Evolutionary conservation across 768 basidiomycete species (phyloP).

Genomic region (Chlorophyllum brunneum): DNA sequence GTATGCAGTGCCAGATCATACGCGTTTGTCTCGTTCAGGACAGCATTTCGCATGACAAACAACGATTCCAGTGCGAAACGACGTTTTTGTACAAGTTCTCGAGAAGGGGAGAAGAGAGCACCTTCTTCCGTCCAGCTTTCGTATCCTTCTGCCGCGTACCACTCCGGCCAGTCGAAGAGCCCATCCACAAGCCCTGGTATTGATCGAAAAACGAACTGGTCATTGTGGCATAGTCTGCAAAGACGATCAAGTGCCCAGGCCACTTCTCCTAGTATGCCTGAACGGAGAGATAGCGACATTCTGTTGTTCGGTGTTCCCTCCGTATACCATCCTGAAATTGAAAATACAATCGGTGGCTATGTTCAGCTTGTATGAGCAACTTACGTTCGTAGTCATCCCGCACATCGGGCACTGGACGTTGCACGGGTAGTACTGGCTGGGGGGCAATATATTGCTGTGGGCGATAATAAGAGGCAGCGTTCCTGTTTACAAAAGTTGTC

Average conservation of each 20-base stretch:
- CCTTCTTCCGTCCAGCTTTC: conserved; percentile 36
- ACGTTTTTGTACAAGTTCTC: conserved; percentile 48
- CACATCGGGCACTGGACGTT: conserved; percentile 37
- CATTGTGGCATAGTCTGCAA: conserved; percentile 74
- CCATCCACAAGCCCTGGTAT: conserved; percentile 81
- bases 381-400: conserved; percentile 79
- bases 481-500: conserved; percentile 16
- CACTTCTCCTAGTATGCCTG: conserved; percentile 77
- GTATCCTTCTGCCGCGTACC: conserved; percentile 68
- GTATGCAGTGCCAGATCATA: conserved; percentile 53
- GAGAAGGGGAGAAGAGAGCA: conserved; percentile 53
- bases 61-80: conserved; percentile 83
- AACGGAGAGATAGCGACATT: conserved; percentile 86
- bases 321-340: conserved; percentile 74
- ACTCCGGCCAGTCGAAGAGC: conserved; percentile 85
- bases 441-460: conserved; percentile 15
- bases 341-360: conserved; percentile 10
- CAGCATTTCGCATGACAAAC: conserved; percentile 82
- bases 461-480: conserved; percentile 26
- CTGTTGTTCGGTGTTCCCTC: conserved; percentile 76
- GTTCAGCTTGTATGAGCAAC: conserved; percentile 18
- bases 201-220: conserved; percentile 65
- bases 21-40: conserved; percentile 66
- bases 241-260: conserved; percentile 89
- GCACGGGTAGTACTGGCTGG: conserved; percentile 21